Evolutionary conservation across 805 yeast genomes (phyloP).

Genomic region (Danielia oregonensis): DNA sequence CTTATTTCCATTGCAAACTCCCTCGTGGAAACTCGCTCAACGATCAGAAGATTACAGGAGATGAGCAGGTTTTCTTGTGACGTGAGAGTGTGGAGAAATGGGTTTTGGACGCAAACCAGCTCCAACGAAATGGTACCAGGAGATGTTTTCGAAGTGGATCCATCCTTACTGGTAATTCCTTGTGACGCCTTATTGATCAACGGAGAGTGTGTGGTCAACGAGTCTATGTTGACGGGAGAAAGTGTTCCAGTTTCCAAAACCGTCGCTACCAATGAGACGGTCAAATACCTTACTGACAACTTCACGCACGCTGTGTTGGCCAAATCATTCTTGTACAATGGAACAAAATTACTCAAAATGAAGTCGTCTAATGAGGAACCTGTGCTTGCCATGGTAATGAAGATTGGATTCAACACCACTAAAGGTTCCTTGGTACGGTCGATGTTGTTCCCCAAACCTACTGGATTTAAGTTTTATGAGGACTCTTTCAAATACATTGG

Average conservation of each 20-base stretch:
- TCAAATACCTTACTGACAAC: slow-evolving; percentile 54
- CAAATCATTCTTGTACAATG: slow-evolving; percentile 76
- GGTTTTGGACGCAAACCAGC: slow-evolving; percentile 80
- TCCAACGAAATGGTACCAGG: slow-evolving; percentile 91
- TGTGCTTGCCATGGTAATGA: slow-evolving; percentile 81
- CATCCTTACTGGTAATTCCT: slow-evolving; percentile 69
- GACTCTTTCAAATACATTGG: slow-evolving; percentile 97
- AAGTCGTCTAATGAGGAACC: slow-evolving; percentile 69
- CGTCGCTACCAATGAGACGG: slow-evolving; percentile 60
- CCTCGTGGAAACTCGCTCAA: slow-evolving; percentile 76
- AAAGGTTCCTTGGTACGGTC: slow-evolving; percentile 92
- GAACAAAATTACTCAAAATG: slow-evolving; percentile 84
- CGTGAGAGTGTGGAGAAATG: slow-evolving; percentile 87
- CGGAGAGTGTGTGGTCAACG: slow-evolving; percentile 96
- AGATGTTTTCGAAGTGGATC: slow-evolving; percentile 90
- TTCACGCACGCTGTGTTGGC: slow-evolving; percentile 65
- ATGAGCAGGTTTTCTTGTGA: slow-evolving; percentile 74
- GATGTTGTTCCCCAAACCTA: slow-evolving; percentile 94
- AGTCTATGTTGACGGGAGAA: slow-evolving; percentile 97
- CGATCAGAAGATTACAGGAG: slow-evolving; percentile 66
- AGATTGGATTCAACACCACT: slow-evolving; percentile 93
- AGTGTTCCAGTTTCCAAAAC: slow-evolving; percentile 91
- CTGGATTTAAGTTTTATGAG: slow-evolving; percentile 86
- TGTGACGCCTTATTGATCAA: slow-evolving; percentile 84
- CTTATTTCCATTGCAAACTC: slow-evolving; percentile 75